Percentiles rank a stretch among this genome's conserved stretches.
phyloP scores from a whole-genome alignment of 2,329 filamentous ascomycete genomes.

The Pseudopithomyces maydicus region DNA sequence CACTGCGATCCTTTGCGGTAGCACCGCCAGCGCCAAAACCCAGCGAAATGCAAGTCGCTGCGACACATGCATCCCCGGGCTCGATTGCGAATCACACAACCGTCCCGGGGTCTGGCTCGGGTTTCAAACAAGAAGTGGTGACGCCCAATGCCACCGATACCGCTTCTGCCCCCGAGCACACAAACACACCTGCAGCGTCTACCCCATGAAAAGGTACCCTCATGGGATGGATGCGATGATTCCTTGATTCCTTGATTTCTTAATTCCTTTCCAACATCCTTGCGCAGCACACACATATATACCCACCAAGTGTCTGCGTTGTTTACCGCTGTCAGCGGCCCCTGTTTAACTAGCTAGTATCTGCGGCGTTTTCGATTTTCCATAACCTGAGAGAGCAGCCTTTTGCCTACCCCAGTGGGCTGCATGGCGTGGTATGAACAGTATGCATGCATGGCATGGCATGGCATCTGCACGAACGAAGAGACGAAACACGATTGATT shows the following conservation, averaged over 20 bases:
- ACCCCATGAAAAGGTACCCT: background rate
- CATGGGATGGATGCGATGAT: background rate
- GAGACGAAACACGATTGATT: constrained; percentile 4
- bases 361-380: background rate
- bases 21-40: background rate
- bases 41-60: background rate
- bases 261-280: background rate
- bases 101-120: background rate
- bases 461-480: constrained; percentile 2
- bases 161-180: background rate
- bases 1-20: background rate
- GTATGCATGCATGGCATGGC: background rate
- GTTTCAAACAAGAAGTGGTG: background rate
- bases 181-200: background rate
- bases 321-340: background rate
- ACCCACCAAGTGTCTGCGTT: background rate
- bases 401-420: too few relatives aligned
- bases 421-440: background rate
- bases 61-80: background rate
- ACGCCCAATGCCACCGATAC: background rate
- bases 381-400: too few relatives aligned
- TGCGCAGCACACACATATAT: background rate
- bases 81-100: too few relatives aligned
- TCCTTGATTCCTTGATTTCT: background rate
- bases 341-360: background rate